phyloP scores from a whole-genome alignment of 495 filamentous ascomycete species.

The Pseudoneurospora amorphoporcata region DNA sequence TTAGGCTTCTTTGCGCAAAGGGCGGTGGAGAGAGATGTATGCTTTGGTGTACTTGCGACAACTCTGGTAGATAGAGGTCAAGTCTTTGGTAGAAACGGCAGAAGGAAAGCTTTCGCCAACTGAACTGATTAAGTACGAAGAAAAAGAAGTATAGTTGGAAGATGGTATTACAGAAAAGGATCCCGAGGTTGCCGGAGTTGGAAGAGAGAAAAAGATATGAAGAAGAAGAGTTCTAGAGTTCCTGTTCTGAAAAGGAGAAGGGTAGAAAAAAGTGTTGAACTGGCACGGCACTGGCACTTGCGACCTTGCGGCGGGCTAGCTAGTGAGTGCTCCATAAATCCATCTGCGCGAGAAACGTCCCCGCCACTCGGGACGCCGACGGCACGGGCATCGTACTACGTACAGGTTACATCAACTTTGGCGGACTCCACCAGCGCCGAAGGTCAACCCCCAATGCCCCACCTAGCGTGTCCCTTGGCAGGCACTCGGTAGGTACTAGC shows the following conservation, averaged over 20 bases:
- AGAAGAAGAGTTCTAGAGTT: not conserved
- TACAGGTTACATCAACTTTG: not conserved
- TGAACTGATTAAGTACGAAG: not conserved
- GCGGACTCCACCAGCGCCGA: not conserved
- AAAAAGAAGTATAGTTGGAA: not conserved
- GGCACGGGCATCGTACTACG: not conserved
- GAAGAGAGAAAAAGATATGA: not conserved
- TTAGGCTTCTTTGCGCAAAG: not conserved
- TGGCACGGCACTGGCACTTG: not conserved
- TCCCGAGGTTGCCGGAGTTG: not conserved
- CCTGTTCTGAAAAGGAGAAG: not conserved
- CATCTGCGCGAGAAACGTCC: not conserved
- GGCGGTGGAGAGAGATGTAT: not conserved
- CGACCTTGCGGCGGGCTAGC: not conserved
- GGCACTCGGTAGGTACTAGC: not conserved
- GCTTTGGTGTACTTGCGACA: not conserved
- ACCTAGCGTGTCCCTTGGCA: not conserved
- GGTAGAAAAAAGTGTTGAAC: not conserved
- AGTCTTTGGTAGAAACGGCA: not conserved
- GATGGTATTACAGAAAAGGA: not conserved
- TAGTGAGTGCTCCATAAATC: not conserved
- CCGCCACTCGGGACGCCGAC: not conserved
- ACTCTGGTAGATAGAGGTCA: not conserved
- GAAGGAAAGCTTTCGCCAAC: not conserved
- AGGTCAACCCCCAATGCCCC: not conserved